These are phyloP conservation scores for Colletotrichum sp. DNA, from an alignment of 2,329 filamentous ascomycete species.

Conservation along the genomic window DNA sequence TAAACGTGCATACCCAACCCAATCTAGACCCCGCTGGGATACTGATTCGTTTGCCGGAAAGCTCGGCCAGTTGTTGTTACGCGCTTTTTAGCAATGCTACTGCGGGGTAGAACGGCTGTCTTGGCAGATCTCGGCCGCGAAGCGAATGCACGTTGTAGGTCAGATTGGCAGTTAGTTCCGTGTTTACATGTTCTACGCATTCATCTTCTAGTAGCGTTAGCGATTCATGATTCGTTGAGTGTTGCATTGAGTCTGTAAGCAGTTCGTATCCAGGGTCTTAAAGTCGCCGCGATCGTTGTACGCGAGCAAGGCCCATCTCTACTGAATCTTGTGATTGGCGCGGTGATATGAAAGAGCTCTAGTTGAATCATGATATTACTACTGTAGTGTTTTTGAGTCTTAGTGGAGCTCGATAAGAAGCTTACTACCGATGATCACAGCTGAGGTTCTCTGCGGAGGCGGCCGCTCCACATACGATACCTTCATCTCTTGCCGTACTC, in stretches of 20 bases:
- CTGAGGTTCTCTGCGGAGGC: not conserved
- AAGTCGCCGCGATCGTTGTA: not conserved
- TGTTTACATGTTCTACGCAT: not conserved
- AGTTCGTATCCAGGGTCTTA: not conserved
- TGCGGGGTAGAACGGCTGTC: not conserved
- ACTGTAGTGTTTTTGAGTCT: accelerated
- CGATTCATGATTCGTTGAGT: not conserved
- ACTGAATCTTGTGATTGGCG: not conserved
- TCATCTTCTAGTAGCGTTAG: not conserved
- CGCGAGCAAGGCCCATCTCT: not conserved
- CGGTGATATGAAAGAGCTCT: not conserved
- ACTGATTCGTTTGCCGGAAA: not conserved
- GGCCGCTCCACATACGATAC: not conserved
- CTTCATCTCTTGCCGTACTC: not conserved
- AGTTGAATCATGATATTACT: not conserved
- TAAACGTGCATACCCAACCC: not conserved
- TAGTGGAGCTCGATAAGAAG: not conserved
- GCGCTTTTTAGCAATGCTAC: not conserved
- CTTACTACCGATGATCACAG: not conserved
- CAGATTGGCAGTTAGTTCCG: not conserved
- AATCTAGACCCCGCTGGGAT: not conserved
- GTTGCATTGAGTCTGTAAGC: not conserved
- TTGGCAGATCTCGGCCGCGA: not conserved
- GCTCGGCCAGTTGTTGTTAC: not conserved
- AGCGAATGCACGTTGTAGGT: not conserved